Evolutionary conservation across 2,329 filamentous ascomycete genomes (phyloP).

Genomic region (Colletotrichum australisinense): DNA sequence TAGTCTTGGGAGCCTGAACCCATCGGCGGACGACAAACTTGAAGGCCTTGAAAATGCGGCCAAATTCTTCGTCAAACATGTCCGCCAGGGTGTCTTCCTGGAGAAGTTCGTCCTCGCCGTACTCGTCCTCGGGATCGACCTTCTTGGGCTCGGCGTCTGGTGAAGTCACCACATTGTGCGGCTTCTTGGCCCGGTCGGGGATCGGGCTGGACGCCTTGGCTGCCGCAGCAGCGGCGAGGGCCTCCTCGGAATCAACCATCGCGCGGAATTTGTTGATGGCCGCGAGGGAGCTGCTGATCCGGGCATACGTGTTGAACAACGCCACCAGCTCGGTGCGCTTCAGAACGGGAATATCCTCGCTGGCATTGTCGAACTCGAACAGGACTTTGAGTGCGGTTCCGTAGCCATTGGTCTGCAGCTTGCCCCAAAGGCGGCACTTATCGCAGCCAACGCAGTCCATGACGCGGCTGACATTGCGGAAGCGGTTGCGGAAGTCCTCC

Average conservation of each 20-base stretch:
- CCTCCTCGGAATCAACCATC: constrained; percentile 58
- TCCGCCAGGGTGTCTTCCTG: constrained; percentile 60
- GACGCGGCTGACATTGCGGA: constrained; percentile 93
- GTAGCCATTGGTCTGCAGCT: constrained; percentile 94
- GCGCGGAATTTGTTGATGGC: constrained; percentile 78
- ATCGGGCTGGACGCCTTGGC: constrained; percentile 39
- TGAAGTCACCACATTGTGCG: constrained; percentile 51
- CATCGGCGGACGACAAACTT: constrained; percentile 78
- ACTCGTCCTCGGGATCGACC: constrained; percentile 46
- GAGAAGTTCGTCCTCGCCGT: constrained; percentile 44
- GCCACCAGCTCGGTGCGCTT: constrained; percentile 94
- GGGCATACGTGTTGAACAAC: constrained; percentile 91
- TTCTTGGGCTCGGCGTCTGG: constrained; percentile 41
- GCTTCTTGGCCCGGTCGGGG: constrained; percentile 55
- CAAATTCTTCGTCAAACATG: constrained; percentile 71
- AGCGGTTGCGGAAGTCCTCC: constrained; percentile 96
- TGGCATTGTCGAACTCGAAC: constrained; percentile 86
- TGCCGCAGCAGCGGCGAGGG: constrained; percentile 39
- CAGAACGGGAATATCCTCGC: constrained; percentile 74
- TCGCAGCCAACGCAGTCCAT: constrained; percentile 99
- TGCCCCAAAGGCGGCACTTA: constrained; percentile 98
- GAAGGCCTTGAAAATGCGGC: constrained; percentile 70
- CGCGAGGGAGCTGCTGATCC: constrained; percentile 83
- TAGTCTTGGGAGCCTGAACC: constrained; percentile 72
- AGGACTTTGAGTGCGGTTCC: constrained; percentile 95